Conservation (phyloP, 805 yeast species). For the Tetrapisispora nanseiensis region DNA sequence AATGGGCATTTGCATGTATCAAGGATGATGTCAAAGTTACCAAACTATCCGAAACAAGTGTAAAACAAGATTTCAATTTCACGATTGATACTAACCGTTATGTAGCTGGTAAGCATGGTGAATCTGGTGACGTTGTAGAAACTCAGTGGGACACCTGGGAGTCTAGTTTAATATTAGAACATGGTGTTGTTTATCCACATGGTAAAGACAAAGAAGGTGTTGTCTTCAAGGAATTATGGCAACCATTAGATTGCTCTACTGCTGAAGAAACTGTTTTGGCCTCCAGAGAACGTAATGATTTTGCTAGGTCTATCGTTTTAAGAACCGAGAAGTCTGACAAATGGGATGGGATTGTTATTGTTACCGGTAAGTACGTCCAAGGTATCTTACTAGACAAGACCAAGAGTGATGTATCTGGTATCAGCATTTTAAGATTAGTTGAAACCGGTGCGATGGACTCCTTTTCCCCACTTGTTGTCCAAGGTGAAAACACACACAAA, state of each 20-base stretch:
- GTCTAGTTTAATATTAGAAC: constrained; percentile 27
- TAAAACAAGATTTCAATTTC: constrained; percentile 21
- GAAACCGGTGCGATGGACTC: constrained; percentile 12
- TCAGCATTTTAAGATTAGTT: constrained; percentile 23
- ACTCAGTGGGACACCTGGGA: constrained; percentile 28
- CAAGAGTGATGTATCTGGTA: constrained; percentile 12
- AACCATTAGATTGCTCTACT: constrained; percentile 24
- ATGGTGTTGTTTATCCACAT: constrained; percentile 25
- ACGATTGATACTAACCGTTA: constrained; percentile 26
- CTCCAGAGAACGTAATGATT: constrained; percentile 6
- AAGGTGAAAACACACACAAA: constrained; percentile 19
- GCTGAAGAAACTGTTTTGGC: constrained; percentile 14
- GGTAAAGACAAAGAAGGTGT: constrained; percentile 23
- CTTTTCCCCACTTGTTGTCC: constrained; percentile 9
- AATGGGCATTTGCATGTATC: constrained; percentile 50
- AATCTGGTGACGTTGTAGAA: constrained; percentile 19
- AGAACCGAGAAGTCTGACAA: constrained; percentile 15
- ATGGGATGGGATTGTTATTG: constrained; percentile 23
- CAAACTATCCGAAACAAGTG: constrained; percentile 18
- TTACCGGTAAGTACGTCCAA: constrained; percentile 29
- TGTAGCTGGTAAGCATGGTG: constrained; percentile 20
- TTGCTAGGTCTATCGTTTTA: constrained; percentile 20
- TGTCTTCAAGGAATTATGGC: constrained; percentile 29
- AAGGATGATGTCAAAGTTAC: constrained; percentile 32
- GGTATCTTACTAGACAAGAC: constrained; percentile 24